These are phyloP conservation scores for Sporothrix mexicana DNA, from an alignment of 2,329 filamentous ascomycete genomes.

Conservation along the genomic window DNA sequence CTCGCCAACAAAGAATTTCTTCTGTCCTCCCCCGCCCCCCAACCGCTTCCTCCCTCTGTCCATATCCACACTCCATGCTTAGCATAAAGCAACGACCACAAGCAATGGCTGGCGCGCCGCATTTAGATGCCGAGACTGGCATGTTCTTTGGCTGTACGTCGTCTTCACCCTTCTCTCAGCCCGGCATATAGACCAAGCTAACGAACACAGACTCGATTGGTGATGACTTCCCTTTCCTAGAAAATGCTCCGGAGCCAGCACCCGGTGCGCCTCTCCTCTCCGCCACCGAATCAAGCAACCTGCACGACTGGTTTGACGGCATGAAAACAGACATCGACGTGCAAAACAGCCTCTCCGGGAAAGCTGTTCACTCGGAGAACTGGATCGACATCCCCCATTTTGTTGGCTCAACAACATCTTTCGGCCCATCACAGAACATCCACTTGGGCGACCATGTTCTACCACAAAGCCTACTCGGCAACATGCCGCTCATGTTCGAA, in stretches of 20 bases:
- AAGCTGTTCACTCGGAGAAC: slow-evolving; percentile 56
- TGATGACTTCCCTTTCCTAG: slow-evolving; percentile 51
- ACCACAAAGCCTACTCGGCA: slow-evolving; percentile 39
- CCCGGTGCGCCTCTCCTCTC: slow-evolving; percentile 69
- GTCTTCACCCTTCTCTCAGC: background rate
- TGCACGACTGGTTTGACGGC: slow-evolving; percentile 64
- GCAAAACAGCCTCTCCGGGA: slow-evolving; percentile 48
- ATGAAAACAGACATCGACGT: slow-evolving; percentile 55
- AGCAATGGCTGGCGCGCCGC: slow-evolving; percentile 65
- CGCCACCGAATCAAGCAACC: slow-evolving; percentile 63
- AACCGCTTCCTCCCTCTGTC: too few relatives aligned
- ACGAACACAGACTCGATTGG: slow-evolving; percentile 52
- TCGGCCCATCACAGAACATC: slow-evolving; percentile 57
- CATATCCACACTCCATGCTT: slow-evolving; percentile 54
- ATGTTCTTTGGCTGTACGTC: slow-evolving; percentile 72
- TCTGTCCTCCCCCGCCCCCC: too few relatives aligned
- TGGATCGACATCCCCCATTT: slow-evolving; percentile 68
- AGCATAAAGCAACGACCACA: slow-evolving; percentile 56
- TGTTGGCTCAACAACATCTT: slow-evolving; percentile 69
- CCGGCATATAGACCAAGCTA: slow-evolving; percentile 37
- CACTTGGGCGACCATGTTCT: slow-evolving; percentile 41
- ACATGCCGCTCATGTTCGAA: slow-evolving; percentile 39
- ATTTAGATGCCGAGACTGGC: slow-evolving; percentile 51
- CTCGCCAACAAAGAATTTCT: too few relatives aligned
- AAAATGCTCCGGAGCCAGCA: slow-evolving; percentile 65